Evolutionary conservation across 208 protist species (phyloP), one percentile per base, ranked within the genome.

Genomic region (Leishmania arabica): DNA sequence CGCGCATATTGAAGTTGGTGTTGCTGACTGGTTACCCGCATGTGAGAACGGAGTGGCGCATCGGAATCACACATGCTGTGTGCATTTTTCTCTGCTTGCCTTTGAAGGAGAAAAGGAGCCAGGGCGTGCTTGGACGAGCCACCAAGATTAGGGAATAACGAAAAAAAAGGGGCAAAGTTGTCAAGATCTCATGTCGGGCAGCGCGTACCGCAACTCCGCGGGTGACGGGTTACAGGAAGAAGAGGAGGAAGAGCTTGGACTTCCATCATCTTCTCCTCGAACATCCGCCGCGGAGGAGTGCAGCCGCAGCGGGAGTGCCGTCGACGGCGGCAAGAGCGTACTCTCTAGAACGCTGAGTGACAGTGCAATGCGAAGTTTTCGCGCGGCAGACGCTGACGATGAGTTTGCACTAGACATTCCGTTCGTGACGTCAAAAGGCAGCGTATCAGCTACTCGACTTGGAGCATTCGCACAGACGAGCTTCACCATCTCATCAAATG

Each of bases 331-430:
- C 37, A 77, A 49, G 13, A 27, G 17, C 4, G 24, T 62, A 24
- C n/a, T 62, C 21, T 62, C 72, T 45, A 58, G n/a, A 56, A 13
- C 15, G 2, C 72, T 51, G n/a, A 8, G 51, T n/a, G 53, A 47
- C n/a, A 24, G 11, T 62, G 31, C 47, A 62, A 62, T 42, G 21
- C 51, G 31, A 62, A 62, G n/a, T 58, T 45, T 56, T 37, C 15
- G 51, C 72, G 60, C 72, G 17, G 72, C 47, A 42, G 72, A 82
- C 3, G 80, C 78, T 31, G 84, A 91, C 24, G 87, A 94, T 53
- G 88, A 91, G 42, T 89, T 86, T 51, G 85, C 77, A 15, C 62
- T 93, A 0, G 76, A 85, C 37, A 88, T 94, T 31, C 62, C 80
- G 51, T 96, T 89, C 72, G 89, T 94, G 45, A 27, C 88, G 9